Conservation (phyloP, 2,329 filamentous ascomycete genomes). For the Trichoderma koningii region DNA sequence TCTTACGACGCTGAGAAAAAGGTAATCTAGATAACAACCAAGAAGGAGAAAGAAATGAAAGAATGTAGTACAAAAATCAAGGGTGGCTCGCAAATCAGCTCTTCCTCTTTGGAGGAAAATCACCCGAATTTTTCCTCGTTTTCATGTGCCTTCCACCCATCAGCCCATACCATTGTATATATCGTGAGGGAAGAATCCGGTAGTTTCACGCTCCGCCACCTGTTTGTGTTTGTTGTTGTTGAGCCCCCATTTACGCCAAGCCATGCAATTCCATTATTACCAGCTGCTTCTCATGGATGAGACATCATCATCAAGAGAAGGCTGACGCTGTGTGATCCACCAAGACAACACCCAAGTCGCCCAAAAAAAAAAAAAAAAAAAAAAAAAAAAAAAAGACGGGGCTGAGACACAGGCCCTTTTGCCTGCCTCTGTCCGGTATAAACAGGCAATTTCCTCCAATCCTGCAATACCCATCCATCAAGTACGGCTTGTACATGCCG, state of each 20-base stretch:
- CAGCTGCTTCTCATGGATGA: constrained; percentile 1
- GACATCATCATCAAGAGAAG: neutral
- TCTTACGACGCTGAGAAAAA: neutral
- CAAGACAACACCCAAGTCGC: constrained; percentile 15
- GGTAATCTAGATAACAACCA: neutral
- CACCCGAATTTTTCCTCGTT: neutral
- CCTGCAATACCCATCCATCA: neutral
- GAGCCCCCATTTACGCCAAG: constrained; percentile 35
- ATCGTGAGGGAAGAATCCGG: neutral
- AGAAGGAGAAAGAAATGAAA: neutral
- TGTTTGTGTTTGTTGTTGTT: neutral
- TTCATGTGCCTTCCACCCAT: neutral
- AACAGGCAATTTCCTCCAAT: neutral
- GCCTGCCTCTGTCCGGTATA: neutral
- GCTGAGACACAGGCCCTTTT: neutral
- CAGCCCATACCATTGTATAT: neutral
- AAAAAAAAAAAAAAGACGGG: neutral
- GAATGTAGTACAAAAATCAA: neutral
- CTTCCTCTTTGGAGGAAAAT: neutral
- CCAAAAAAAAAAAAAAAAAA: no score
- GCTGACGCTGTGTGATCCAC: constrained; percentile 13
- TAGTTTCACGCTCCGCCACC: neutral
- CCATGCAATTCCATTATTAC: constrained; percentile 34
- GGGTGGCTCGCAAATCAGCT: neutral
- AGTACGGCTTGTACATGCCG: neutral